Conservation (phyloP, 768 basidiomycete species). For the Tulasnella sp. region DNA sequence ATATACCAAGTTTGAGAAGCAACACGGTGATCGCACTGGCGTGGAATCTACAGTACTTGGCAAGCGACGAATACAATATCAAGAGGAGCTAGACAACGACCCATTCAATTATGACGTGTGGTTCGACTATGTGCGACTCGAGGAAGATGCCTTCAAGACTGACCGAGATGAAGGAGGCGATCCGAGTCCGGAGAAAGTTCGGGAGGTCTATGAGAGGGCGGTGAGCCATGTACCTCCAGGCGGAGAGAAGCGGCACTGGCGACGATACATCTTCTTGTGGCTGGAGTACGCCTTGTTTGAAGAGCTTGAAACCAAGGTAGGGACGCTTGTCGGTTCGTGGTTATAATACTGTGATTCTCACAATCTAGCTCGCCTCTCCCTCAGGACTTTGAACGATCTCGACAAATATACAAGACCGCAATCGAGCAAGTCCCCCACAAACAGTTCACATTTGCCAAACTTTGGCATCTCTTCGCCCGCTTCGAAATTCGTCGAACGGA, state of each 20-base stretch:
- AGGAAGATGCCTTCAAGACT: constrained; percentile 78
- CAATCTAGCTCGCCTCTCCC: not conserved
- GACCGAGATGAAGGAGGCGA: constrained; percentile 63
- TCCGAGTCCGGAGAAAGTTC: constrained; percentile 54
- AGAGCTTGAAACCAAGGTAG: constrained; percentile 87
- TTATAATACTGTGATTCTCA: not conserved
- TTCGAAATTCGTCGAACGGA: constrained; percentile 86
- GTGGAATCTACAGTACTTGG: constrained; percentile 92
- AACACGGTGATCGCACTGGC: constrained; percentile 80
- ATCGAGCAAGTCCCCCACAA: constrained; percentile 88
- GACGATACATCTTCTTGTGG: constrained; percentile 88
- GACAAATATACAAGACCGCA: constrained; percentile 89
- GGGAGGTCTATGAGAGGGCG: constrained; percentile 93
- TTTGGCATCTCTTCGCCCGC: constrained; percentile 87
- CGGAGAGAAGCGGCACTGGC: constrained; percentile 85
- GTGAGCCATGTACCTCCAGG: constrained; percentile 95
- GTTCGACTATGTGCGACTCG: constrained; percentile 93
- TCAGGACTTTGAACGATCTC: constrained; percentile 74
- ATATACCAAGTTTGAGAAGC: constrained; percentile 97
- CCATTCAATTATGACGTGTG: constrained; percentile 94
- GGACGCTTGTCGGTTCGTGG: constrained; percentile 17
- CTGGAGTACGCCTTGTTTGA: constrained; percentile 94
- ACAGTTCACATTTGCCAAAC: constrained; percentile 93
- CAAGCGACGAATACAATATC: constrained; percentile 97
- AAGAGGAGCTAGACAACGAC: constrained; percentile 88